A percentile compares a stretch with the other conserved stretches of the same genome.
Evolutionary conservation across 352 stramenopile species (phyloP).

Genomic region (Phytophthora syringae): DNA sequence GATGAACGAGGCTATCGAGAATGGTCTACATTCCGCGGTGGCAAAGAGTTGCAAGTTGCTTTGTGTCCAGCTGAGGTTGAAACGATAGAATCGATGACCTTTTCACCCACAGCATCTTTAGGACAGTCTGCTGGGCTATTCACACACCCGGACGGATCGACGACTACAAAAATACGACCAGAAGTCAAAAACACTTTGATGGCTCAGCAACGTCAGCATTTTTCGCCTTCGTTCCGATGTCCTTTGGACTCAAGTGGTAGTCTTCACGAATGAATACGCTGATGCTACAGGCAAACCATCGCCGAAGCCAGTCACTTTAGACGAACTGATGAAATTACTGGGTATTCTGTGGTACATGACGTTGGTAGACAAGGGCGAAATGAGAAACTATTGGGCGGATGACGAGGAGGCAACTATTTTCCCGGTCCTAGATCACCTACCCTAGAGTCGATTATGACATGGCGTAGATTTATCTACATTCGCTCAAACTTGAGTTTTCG

Average conservation of each 20-base stretch:
- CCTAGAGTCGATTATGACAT: slow-evolving; percentile 13
- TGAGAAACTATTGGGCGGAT: slow-evolving; percentile 13
- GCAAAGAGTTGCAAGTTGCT: slow-evolving; percentile 10
- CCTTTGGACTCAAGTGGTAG: neutral
- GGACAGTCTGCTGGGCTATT: slow-evolving; percentile 3
- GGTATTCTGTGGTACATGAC: slow-evolving; percentile 13
- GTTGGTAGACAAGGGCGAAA: slow-evolving; percentile 2
- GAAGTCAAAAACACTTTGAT: neutral
- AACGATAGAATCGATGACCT: slow-evolving; percentile 10
- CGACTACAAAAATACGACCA: neutral
- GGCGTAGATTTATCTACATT: slow-evolving; percentile 25
- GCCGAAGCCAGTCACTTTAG: neutral
- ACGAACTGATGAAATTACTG: slow-evolving; percentile 10
- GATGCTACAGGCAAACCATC: neutral
- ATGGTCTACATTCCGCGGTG: slow-evolving; percentile 12
- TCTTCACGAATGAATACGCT: neutral
- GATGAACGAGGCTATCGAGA: neutral
- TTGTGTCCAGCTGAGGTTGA: slow-evolving; percentile 8
- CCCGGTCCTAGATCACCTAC: neutral
- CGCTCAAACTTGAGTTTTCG: slow-evolving; percentile 13
- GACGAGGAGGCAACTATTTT: slow-evolving; percentile 3
- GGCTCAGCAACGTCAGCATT: slow-evolving; percentile 2
- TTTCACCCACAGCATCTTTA: slow-evolving; percentile 3
- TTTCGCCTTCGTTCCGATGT: slow-evolving; percentile 12
- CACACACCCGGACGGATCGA: neutral